phyloP scores from a whole-genome alignment of 2,329 filamentous ascomycete genomes.

The Colletotrichum sp. region DNA sequence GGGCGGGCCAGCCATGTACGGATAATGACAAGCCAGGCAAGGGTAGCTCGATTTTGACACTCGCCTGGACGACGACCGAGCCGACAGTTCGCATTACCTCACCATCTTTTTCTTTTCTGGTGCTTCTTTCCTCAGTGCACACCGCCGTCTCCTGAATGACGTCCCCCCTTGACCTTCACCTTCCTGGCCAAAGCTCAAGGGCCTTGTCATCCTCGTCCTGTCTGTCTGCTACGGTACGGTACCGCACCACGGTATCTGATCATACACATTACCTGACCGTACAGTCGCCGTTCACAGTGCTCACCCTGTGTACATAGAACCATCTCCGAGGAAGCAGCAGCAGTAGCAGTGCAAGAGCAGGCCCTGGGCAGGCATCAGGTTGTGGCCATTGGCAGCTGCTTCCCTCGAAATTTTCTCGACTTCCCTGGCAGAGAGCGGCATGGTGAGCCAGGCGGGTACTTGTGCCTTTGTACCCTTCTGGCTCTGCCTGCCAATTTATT shows the following conservation, averaged over 20 bases:
- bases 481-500: slow-evolving; percentile 18
- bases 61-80: slow-evolving; percentile 15
- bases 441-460: background rate
- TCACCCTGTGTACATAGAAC: background rate
- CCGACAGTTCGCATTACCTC: slow-evolving; percentile 18
- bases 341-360: background rate
- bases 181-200: background rate
- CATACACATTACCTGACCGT: background rate
- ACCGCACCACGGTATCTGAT: background rate
- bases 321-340: background rate
- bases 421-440: slow-evolving; percentile 5
- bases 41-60: slow-evolving; percentile 13
- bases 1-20: background rate
- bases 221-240: background rate
- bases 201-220: background rate
- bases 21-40: background rate
- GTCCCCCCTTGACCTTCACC: background rate
- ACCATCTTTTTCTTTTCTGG: background rate
- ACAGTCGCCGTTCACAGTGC: slow-evolving; percentile 10
- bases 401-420: background rate
- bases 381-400: background rate
- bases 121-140: slow-evolving; percentile 5
- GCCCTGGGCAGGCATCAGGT: background rate
- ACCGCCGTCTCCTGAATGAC: slow-evolving; percentile 12
- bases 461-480: background rate